Evolutionary conservation across 2,329 filamentous ascomycete genomes (phyloP), one percentile per base, ranked within the genome.

Genomic region (Bipolaris oryzae): DNA sequence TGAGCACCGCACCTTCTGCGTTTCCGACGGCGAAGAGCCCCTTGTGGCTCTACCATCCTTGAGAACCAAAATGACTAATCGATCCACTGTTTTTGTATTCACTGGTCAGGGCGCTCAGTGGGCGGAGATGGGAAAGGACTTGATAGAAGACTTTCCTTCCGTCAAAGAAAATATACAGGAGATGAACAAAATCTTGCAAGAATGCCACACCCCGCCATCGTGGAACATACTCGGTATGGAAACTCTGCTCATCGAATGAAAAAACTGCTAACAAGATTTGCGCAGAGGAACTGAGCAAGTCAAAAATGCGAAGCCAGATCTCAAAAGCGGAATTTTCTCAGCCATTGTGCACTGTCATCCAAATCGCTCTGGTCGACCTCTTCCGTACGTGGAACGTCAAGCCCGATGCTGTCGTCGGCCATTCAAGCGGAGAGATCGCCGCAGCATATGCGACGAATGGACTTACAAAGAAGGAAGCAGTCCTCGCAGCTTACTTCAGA

Each of bases 381-480:
- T 10, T 62, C 37, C 15, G 16, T 6, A 5, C 42, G 11, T 1
- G 57, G 38, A 53, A 54, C 3, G 46, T 71, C 13, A 21, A 42
- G 2, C 62, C 67, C 1, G 13, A 39, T 21, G 53, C 61, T 2
- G 69, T 71, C 3, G 58, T 66, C 16, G 78, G 78, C 2, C 78
- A 80, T 50, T 78, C 76, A 0, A 70, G 76, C 7, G 77, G 78
- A 3, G 78, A 80, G 54, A 76, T 78, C 7, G 77, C 74, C 0
- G 78, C 77, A 0, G 67, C 74, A 3, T 78, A 79, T 23, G 69
- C 69, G 25, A 28, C 25, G 9, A 28, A 28, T 10, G 34, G 34
- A 13, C 34, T 35, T 35, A 35, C 34, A 7, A 35, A 35, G 34
- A 35, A 35, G 34, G 34, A 35, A 16, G 34, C 34, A 16, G 34